These are phyloP conservation scores for Phytophthora parvispora DNA, from an alignment of 352 stramenopile species.

Conservation along the genomic window DNA sequence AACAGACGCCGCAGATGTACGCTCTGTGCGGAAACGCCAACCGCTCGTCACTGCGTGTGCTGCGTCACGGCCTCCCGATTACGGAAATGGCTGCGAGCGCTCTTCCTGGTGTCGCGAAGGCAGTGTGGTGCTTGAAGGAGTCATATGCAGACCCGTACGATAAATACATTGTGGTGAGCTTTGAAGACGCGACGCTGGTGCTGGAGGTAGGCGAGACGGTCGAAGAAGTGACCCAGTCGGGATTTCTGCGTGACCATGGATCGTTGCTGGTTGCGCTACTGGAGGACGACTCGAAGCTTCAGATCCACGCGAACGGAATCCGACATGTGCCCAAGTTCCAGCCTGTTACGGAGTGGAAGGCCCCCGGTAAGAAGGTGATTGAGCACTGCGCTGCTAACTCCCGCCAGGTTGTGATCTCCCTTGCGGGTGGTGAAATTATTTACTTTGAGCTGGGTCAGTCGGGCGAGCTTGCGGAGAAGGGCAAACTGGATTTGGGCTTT, in stretches of 20 bases:
- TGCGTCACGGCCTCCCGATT: conserved; percentile 97
- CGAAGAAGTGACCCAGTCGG: conserved; percentile 97
- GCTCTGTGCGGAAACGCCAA: conserved; percentile 95
- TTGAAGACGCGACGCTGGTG: conserved; percentile 99
- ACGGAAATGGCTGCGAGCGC: conserved; percentile 98
- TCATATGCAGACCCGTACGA: conserved; percentile 77
- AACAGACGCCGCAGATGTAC: conserved; percentile 98
- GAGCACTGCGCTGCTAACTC: conserved; percentile 97
- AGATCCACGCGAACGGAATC: conserved; percentile 97
- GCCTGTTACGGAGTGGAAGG: conserved; percentile 97
- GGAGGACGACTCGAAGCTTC: conserved; percentile 96
- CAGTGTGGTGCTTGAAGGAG: conserved; percentile 96
- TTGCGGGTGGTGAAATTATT: conserved; percentile 97
- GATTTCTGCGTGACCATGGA: conserved; percentile 95
- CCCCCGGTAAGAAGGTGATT: conserved; percentile 98
- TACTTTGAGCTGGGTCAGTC: conserved; percentile 98
- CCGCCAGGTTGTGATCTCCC: conserved; percentile 97
- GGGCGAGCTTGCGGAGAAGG: conserved; percentile 95
- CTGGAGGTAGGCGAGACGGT: conserved; percentile 98
- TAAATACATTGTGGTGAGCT: conserved; percentile 99
- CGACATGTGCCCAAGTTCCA: conserved; percentile 96
- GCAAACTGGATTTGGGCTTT: conserved; percentile 95
- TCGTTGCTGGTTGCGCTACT: conserved; percentile 97
- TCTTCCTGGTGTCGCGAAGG: conserved; percentile 96
- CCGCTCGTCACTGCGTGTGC: conserved; percentile 94